These are phyloP conservation scores for Aspergillus bertholletiae DNA, from an alignment of 495 filamentous ascomycete species.

Conservation along the genomic window DNA sequence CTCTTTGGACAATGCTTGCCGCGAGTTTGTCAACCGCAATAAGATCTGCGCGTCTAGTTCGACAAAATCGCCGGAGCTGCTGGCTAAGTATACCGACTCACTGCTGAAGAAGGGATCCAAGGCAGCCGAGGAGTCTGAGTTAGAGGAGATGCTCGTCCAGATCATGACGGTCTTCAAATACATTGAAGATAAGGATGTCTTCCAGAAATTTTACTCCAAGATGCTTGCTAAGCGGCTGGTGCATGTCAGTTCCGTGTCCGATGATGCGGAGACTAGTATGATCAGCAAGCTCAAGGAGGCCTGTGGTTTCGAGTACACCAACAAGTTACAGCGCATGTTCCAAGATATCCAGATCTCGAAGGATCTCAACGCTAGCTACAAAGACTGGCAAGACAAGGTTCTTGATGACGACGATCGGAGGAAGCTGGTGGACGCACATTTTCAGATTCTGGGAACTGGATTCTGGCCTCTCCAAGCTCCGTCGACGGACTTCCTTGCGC, in stretches of 20 bases:
- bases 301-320: conserved; percentile 98
- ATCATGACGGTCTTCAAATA: conserved; percentile 99
- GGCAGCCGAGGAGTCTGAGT: conserved; percentile 85
- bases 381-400: conserved; percentile 60
- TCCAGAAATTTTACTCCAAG: conserved; percentile 98
- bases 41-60: conserved; percentile 89
- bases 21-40: conserved; percentile 97
- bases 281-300: conserved; percentile 99
- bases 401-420: conserved; percentile 60
- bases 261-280: conserved; percentile 98
- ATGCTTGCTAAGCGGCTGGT: conserved; percentile 95
- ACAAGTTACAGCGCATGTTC: conserved; percentile 99
- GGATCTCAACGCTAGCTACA: conserved; percentile 86
- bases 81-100: conserved; percentile 94
- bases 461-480: conserved; percentile 95
- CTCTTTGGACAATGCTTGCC: conserved; percentile 93
- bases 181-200: conserved; percentile 99
- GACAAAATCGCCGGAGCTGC: conserved; percentile 86
- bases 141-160: conserved; percentile 86
- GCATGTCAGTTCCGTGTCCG: conserved; percentile 88
- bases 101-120: conserved; percentile 90
- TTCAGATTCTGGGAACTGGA: conserved; percentile 88
- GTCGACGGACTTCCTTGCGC: conserved; percentile 79
- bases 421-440: conserved; percentile 67
- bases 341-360: conserved; percentile 99